Conservation (phyloP, 352 stramenopile genomes). For the Saprolegnia diclina region DNA sequence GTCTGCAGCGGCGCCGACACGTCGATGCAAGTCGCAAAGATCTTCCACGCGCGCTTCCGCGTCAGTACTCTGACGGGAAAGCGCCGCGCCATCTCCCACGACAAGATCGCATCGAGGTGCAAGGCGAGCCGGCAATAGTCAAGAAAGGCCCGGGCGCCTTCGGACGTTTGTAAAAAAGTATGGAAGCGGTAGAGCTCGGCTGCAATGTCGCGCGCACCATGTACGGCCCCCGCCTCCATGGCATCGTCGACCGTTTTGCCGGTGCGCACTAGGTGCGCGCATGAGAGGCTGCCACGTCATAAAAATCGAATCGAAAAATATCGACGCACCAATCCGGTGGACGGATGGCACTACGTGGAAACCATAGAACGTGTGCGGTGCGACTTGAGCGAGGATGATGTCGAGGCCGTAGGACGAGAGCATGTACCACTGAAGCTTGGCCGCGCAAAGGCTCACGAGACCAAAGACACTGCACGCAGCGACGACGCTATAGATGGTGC, state of each 20-base stretch:
- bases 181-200: neutral
- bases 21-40: slow-evolving; percentile 5
- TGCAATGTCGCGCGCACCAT: neutral
- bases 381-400: neutral
- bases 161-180: neutral
- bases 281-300: too few relatives aligned
- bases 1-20: neutral
- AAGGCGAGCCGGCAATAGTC: slow-evolving; percentile 2
- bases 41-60: neutral
- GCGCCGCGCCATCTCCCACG: neutral
- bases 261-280: too few relatives aligned
- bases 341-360: neutral
- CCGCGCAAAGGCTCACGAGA: neutral
- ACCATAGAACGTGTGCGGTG: neutral
- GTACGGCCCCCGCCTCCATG: too few relatives aligned
- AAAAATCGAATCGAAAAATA: too few relatives aligned
- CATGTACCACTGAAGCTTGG: neutral
- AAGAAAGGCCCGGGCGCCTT: neutral
- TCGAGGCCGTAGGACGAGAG: neutral
- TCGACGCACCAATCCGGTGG: too few relatives aligned
- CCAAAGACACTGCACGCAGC: neutral
- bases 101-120: slow-evolving; percentile 6
- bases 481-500: neutral
- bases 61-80: neutral
- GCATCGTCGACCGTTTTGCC: too few relatives aligned